Base-by-base conservation (phyloP, 1,284 basidiomycete species). In the Cryptococcus sp. region DNA sequence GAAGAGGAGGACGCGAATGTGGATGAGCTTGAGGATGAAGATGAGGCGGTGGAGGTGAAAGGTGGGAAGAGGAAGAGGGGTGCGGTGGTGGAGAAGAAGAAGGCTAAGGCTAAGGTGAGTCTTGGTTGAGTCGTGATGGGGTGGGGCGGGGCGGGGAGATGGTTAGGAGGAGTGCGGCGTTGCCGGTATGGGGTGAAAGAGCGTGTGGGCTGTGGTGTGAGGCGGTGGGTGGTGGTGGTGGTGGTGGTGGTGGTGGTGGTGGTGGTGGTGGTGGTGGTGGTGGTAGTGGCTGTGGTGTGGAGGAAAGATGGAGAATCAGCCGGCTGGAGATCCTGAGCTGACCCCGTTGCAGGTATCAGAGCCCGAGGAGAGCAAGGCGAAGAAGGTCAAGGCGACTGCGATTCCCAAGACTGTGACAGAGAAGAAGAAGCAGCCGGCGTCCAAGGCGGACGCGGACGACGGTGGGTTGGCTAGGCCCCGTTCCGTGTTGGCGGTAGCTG, bases 1-100 rank as follows among this genome's bases (percentile, higher is more conserved):
- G 84, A 85, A 46, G 82, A 80, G 45, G 84, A 83, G 49, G 84
- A 82, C 37, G 82, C 84, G 39, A 84, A 82, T 59, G 86, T 85
- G 40, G 82, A 78, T 47, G 80, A 80, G 65, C 79, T 81, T 45
- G 82, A 81, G 57, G 81, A 80, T 44, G 83, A 82, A 39, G 84
- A 83, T 46, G 85, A 81, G 28, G 82, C 80, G 71, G 43, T 72
- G 68, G 56, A 62, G 9, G 61, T 59, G n/a, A 79, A 73, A 71
- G 82, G 80, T 75, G 79, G 81, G 68, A 85, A 82, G 77, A 80
- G 78, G 61, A 79, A 66, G 67, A 77, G 77, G 28, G 83, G 80
- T 24, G 76, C 77, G 24, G 75, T 72, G 50, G 74, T 71, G 54
- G 68, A 78, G 43, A 79, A 82, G 69, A 60, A 78, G 20, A 62